These are phyloP conservation scores for Coprinopsis strossmayeri DNA, from an alignment of 768 basidiomycete species.

Conservation along the genomic window DNA sequence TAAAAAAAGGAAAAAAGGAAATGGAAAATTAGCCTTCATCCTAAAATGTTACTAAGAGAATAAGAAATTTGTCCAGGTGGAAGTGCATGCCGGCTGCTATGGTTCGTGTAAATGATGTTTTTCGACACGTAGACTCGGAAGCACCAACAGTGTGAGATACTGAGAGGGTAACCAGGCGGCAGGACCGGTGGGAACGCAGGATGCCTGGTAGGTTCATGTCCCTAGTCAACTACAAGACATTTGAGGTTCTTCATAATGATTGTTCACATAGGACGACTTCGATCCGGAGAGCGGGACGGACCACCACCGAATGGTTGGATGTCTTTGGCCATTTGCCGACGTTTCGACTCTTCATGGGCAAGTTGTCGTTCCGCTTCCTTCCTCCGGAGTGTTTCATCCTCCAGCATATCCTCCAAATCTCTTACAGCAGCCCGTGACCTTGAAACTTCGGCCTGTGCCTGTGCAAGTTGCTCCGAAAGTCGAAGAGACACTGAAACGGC, in stretches of 20 bases:
- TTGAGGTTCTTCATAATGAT: neutral
- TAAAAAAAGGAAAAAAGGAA: too few relatives aligned
- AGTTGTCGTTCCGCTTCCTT: slow-evolving; percentile 45
- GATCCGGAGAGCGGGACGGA: slow-evolving; percentile 13
- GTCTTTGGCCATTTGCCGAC: slow-evolving; percentile 23
- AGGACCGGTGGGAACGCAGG: too few relatives aligned
- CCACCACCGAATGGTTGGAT: slow-evolving; percentile 15
- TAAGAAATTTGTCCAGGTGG: too few relatives aligned
- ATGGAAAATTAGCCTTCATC: too few relatives aligned
- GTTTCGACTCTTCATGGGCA: slow-evolving; percentile 12
- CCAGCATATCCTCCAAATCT: slow-evolving; percentile 49
- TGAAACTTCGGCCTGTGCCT: slow-evolving; percentile 55
- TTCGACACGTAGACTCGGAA: too few relatives aligned
- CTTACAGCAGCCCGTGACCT: slow-evolving; percentile 48
- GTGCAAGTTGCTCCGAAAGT: slow-evolving; percentile 64
- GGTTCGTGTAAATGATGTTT: too few relatives aligned
- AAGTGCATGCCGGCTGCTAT: too few relatives aligned
- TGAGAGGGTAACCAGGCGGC: too few relatives aligned
- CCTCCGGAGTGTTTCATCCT: slow-evolving; percentile 50
- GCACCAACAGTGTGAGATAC: too few relatives aligned
- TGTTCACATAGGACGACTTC: slow-evolving; percentile 1
- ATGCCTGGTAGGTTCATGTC: too few relatives aligned
- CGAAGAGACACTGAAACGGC: slow-evolving; percentile 58
- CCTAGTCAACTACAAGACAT: too few relatives aligned
- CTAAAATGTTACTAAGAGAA: too few relatives aligned